These are phyloP conservation scores for Aureobasidium sp. DNA, from an alignment of 2,329 filamentous ascomycete species.

Conservation along the genomic window DNA sequence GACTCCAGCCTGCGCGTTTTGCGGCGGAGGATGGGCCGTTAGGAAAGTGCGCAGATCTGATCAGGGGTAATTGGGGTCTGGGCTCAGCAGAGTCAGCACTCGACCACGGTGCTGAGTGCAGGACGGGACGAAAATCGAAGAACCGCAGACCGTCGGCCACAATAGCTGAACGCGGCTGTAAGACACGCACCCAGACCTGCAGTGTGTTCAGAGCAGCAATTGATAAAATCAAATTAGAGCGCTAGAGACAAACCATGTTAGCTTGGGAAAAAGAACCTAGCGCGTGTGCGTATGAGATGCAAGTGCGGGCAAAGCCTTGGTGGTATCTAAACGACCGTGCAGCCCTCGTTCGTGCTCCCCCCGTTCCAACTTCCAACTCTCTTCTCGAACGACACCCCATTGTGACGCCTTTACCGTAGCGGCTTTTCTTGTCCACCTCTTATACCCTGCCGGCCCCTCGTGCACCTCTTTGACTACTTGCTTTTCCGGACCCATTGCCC, in stretches of 20 bases:
- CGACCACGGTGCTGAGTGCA: background rate
- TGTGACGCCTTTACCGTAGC: constrained; percentile 1
- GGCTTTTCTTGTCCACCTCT: constrained; percentile 7
- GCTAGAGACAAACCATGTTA: background rate
- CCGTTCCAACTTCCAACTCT: background rate
- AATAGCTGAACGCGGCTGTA: background rate
- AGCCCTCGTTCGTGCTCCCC: background rate
- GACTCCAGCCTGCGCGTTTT: background rate
- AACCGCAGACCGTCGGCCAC: background rate
- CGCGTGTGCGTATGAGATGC: background rate
- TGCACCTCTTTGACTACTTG: background rate
- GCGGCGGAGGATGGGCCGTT: background rate
- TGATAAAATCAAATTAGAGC: background rate
- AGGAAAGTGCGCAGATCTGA: background rate
- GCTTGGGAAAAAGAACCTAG: background rate
- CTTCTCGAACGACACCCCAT: constrained; percentile 1
- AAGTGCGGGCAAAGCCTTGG: background rate
- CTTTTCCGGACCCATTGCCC: background rate
- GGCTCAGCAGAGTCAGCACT: background rate
- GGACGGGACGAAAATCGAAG: background rate
- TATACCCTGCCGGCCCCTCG: background rate
- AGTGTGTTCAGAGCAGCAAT: background rate
- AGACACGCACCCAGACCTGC: background rate
- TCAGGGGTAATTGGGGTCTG: constrained; percentile 5
- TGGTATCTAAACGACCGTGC: constrained; percentile 8